phyloP scores from a whole-genome alignment of 2,329 filamentous ascomycete genomes.

The Pseudovirgaria hyperparasitica region DNA sequence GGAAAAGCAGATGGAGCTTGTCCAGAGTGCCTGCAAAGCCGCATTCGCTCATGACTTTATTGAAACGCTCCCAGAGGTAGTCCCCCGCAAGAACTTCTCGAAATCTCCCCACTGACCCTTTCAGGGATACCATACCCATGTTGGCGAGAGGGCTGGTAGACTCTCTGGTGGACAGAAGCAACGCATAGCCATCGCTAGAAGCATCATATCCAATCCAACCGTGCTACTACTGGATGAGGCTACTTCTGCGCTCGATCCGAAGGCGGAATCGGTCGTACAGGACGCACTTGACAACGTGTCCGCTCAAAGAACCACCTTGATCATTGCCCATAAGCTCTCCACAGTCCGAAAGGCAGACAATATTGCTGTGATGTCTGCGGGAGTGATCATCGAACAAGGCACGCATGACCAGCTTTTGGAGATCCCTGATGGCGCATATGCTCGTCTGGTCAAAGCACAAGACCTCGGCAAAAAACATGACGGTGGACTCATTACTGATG shows the following conservation, averaged over 20 bases:
- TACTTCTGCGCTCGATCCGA: constrained; percentile 85
- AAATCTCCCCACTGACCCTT: no score
- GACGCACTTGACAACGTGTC: constrained; percentile 79
- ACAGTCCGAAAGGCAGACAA: constrained; percentile 92
- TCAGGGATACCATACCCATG: constrained; percentile 87
- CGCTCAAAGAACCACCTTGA: constrained; percentile 81
- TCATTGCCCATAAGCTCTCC: constrained; percentile 88
- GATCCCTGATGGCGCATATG: constrained; percentile 28
- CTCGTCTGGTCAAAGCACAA: constrained; percentile 33
- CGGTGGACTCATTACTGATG: constrained; percentile 6
- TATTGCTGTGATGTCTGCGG: constrained; percentile 83
- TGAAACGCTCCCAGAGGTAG: constrained; percentile 14
- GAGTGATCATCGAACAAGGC: constrained; percentile 84
- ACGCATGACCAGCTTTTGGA: constrained; percentile 74
- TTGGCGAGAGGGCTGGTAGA: constrained; percentile 89
- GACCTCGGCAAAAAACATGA: constrained; percentile 24
- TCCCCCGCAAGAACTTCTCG: no score
- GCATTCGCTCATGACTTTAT: constrained; percentile 26
- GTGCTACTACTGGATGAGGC: constrained; percentile 90
- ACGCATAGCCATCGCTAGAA: constrained; percentile 85
- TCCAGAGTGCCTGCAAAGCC: constrained; percentile 20
- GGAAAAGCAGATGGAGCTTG: constrained; percentile 17
- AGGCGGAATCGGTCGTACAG: constrained; percentile 89
- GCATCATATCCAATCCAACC: constrained; percentile 82
- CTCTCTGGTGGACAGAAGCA: constrained; percentile 94